Evolutionary conservation across 305 asterid genomes (phyloP).

Genomic region (Solanum hybrid): DNA sequence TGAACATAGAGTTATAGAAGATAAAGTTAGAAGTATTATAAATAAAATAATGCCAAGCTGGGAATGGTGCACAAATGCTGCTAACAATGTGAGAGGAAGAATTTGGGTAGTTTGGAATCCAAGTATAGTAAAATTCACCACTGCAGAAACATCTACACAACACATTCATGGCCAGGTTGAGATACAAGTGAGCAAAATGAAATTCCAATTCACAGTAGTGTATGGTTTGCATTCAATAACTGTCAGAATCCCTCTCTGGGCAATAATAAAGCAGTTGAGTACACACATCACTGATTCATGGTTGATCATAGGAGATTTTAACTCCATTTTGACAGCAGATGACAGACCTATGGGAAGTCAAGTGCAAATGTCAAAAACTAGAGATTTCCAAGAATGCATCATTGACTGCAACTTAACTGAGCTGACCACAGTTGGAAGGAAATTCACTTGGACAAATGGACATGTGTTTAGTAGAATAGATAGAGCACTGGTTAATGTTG

Average conservation of each 20-base stretch:
- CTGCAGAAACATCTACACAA: not conserved
- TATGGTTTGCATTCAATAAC: not conserved
- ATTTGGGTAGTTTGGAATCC: not conserved
- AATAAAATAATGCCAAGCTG: not conserved
- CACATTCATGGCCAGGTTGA: not conserved
- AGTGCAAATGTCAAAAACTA: no score
- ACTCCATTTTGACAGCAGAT: rapidly evolving
- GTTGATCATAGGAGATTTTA: not conserved
- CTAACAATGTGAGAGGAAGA: rapidly evolving
- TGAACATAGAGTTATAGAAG: not conserved
- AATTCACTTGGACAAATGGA: not conserved
- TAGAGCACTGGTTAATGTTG: not conserved
- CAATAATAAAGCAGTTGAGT: no score
- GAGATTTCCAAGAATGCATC: no score
- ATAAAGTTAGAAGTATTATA: no score
- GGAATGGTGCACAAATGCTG: not conserved
- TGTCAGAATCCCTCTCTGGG: not conserved
- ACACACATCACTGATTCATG: no score
- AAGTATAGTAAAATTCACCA: not conserved
- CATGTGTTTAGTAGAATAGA: not conserved
- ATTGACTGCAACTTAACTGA: no score
- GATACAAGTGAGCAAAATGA: no score
- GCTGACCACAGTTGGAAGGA: not conserved
- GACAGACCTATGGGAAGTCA: not conserved
- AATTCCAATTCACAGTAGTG: not conserved